These are phyloP conservation scores for Termitomyces sp. DNA, from an alignment of 1,284 basidiomycete genomes.

Conservation along the genomic window DNA sequence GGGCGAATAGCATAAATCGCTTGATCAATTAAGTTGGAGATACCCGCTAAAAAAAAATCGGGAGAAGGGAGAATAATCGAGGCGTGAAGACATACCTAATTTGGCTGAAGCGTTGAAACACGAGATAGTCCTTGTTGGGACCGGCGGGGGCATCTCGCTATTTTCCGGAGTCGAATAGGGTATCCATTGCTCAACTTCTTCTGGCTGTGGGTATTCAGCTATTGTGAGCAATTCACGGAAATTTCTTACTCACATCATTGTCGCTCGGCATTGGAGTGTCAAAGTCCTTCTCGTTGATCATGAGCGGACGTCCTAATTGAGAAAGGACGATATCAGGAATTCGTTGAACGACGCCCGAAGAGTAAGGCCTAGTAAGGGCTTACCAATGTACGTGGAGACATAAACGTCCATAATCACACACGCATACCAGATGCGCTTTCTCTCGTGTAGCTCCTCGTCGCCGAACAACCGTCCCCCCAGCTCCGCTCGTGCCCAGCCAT, in stretches of 20 bases:
- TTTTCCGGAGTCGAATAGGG: constrained; percentile 35
- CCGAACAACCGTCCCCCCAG: constrained; percentile 59
- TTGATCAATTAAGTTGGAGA: constrained; percentile 65
- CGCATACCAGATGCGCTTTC: constrained; percentile 77
- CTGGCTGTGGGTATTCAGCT: constrained; percentile 33
- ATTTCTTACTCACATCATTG: constrained; percentile 45
- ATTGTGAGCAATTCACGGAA: constrained; percentile 1
- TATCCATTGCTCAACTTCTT: constrained; percentile 59
- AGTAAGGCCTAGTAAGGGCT: constrained; percentile 17
- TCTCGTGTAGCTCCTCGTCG: constrained; percentile 63
- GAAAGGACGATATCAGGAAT: not conserved
- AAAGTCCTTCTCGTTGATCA: constrained; percentile 77
- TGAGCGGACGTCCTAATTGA: constrained; percentile 56
- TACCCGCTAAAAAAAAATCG: constrained; percentile 41
- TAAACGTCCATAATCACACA: constrained; percentile 81
- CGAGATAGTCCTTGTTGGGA: constrained; percentile 55
- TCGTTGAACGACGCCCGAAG: not conserved
- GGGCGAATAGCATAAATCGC: constrained; percentile 70
- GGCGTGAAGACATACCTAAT: constrained; percentile 50
- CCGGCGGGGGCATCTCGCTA: constrained; percentile 26
- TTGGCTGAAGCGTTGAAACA: constrained; percentile 73
- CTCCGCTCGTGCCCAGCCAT: constrained; percentile 60
- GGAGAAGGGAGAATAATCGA: not conserved
- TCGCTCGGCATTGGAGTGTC: constrained; percentile 68
- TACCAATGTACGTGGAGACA: constrained; percentile 74